These are phyloP conservation scores for Abrus precatorius DNA, from an alignment of 306 rosid genomes.

Conservation along the genomic window DNA sequence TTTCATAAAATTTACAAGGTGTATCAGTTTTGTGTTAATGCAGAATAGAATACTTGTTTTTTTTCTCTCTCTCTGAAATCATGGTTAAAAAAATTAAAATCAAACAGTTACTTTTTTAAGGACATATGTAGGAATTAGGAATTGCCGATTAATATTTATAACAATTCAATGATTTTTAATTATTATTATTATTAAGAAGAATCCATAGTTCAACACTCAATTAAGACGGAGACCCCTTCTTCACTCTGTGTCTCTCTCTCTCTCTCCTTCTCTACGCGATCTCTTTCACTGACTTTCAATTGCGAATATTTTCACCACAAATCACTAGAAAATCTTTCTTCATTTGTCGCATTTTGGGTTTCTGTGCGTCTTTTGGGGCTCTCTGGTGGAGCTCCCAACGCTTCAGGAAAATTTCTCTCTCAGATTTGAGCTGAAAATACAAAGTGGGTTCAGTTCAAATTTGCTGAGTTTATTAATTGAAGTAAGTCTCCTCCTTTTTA, in stretches of 20 bases:
- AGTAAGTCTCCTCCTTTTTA: slow-evolving; percentile 57
- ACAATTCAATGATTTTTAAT: slow-evolving; percentile 31
- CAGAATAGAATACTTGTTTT: too few species aligned
- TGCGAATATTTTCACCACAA: slow-evolving; percentile 54
- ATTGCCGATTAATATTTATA: slow-evolving; percentile 44
- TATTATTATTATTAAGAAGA: slow-evolving; percentile 45
- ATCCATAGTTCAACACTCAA: slow-evolving; percentile 55
- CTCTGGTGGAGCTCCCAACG: slow-evolving; percentile 45
- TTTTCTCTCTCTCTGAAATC: too few species aligned
- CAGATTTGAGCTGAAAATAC: slow-evolving; percentile 63
- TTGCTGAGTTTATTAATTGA: slow-evolving; percentile 54
- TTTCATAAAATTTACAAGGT: too few species aligned
- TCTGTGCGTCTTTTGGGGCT: slow-evolving; percentile 50
- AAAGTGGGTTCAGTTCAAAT: slow-evolving; percentile 64
- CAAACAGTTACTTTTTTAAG: neutral
- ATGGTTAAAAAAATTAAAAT: neutral
- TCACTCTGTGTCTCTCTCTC: slow-evolving; percentile 27
- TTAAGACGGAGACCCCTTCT: slow-evolving; percentile 51
- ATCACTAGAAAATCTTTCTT: slow-evolving; percentile 59
- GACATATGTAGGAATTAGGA: slow-evolving; percentile 4
- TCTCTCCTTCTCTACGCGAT: slow-evolving; percentile 66
- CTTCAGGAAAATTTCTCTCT: slow-evolving; percentile 50
- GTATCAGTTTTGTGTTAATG: too few species aligned
- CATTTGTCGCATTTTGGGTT: slow-evolving; percentile 56
- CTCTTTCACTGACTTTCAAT: slow-evolving; percentile 64